These are phyloP conservation scores for Scheffersomyces coipomensis DNA, from an alignment of 805 yeast species.

Conservation along the genomic window DNA sequence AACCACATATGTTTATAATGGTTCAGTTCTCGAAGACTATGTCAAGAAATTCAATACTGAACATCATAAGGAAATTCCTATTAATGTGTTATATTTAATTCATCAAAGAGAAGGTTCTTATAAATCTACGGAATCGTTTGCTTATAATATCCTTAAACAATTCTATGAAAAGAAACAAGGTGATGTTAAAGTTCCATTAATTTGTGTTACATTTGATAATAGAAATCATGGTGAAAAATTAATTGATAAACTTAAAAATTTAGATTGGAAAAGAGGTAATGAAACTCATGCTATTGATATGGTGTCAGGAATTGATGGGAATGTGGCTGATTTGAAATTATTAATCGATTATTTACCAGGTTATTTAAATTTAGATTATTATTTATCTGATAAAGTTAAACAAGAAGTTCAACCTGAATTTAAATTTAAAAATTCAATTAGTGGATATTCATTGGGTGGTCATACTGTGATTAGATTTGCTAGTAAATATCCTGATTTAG, in stretches of 20 bases:
- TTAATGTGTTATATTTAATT: slow-evolving; percentile 42
- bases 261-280: slow-evolving; percentile 49
- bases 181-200: slow-evolving; percentile 24
- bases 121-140: slow-evolving; percentile 37
- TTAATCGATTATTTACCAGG: slow-evolving; percentile 46
- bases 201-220: slow-evolving; percentile 51
- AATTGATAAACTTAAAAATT: slow-evolving; percentile 32
- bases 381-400: slow-evolving; percentile 10
- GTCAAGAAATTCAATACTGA: slow-evolving; percentile 15
- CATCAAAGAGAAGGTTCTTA: slow-evolving; percentile 47
- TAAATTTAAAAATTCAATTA: slow-evolving; percentile 34
- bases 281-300: slow-evolving; percentile 50
- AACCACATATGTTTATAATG: slow-evolving; percentile 42
- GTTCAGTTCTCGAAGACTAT: slow-evolving; percentile 25
- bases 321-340: slow-evolving; percentile 41
- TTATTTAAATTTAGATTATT: slow-evolving; percentile 32
- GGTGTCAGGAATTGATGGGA: slow-evolving; percentile 47
- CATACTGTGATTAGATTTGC: slow-evolving; percentile 52
- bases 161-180: slow-evolving; percentile 16
- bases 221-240: slow-evolving; percentile 56
- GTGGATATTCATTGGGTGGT: slow-evolving; percentile 59
- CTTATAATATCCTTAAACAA: slow-evolving; percentile 32
- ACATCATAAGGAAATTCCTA: slow-evolving; percentile 20
- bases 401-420: slow-evolving; percentile 18
- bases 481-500: slow-evolving; percentile 32